Base-by-base conservation (phyloP, 805 yeast species). In the Starmerella floris region DNA sequence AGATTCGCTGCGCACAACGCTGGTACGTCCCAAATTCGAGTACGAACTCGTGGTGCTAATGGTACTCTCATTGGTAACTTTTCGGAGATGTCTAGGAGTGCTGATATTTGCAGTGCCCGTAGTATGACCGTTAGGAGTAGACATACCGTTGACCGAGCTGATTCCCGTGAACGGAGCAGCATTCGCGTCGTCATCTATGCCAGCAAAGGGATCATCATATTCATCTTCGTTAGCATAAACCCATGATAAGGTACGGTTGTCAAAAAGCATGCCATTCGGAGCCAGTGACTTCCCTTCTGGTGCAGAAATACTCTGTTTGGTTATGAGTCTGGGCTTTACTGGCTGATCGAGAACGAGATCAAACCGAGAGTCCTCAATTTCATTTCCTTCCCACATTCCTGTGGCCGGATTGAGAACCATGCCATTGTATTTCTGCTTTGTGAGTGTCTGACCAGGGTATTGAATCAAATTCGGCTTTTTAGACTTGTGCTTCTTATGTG, bases 331-430 rank as follows among this genome's bases (percentile, higher is more conserved):
- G 5, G 52, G 46, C 19, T 40, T 43, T 5, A 42, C 46, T 2
- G 38, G 19, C 3, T 26, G 23, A 1, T 39, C 46, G 5, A 25
- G 26, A 5, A 26, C 30, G 2, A 40, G 23, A 15, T 54, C 58
- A 25, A 54, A 54, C 19, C 42, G 39, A 22, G 42, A 33, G 17
- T 42, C 42, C 15, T 53, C 57, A 9, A 39, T 39, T 4, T 54
- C 58, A 27, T 53, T 53, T 8, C 58, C 58, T 30, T 53, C 57
- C 58, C 58, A 54, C 37, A 41, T 34, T 6, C 56, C 51, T 1
- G 51, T 43, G 4, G 28, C 40, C 5, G 57, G 56, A 42, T 54
- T 52, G 23, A 53, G 46, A 2, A 48, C 52, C 58, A 54, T 54
- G n/a, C 58, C 58, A 25, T 52, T 48, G 23, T 42, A 45, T 28